Conservation (phyloP, 2,329 filamentous ascomycete genomes). For the Fusarium sp. region DNA sequence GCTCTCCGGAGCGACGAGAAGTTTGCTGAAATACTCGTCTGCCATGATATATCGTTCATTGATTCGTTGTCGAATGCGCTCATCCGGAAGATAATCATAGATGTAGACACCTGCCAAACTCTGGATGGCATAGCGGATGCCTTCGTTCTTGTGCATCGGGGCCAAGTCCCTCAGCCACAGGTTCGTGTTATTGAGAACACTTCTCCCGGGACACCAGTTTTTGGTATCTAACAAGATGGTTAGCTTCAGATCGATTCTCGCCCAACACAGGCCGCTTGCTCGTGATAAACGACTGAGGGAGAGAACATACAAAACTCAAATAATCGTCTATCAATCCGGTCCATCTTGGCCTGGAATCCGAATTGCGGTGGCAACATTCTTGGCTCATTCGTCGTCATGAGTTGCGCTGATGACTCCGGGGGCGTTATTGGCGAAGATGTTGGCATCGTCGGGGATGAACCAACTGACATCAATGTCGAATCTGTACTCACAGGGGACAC, state of each 20-base stretch:
- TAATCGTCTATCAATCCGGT: conserved; percentile 46
- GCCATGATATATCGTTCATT: conserved; percentile 47
- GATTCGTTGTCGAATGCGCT: conserved; percentile 45
- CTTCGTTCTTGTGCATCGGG: conserved; percentile 48
- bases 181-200: conserved; percentile 50
- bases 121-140: conserved; percentile 51
- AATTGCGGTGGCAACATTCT: conserved; percentile 44
- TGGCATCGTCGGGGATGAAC: conserved; percentile 17
- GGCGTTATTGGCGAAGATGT: conserved; percentile 13
- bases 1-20: conserved; percentile 42
- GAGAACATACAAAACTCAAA: conserved; percentile 49
- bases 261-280: not conserved
- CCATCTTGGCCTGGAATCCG: conserved; percentile 47
- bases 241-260: not conserved
- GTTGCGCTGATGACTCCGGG: conserved; percentile 18
- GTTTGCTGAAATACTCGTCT: conserved; percentile 43
- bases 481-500: conserved; percentile 23
- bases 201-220: conserved; percentile 54
- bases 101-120: conserved; percentile 53
- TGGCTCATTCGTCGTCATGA: conserved; percentile 31
- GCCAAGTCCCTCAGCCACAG: conserved; percentile 53
- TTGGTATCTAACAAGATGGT: conserved; percentile 44
- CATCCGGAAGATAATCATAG: conserved; percentile 51
- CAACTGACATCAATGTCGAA: conserved; percentile 7
- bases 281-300: not conserved